Evolutionary conservation across 2,329 filamentous ascomycete species (phyloP), one percentile per base, ranked within the genome.

Genomic region (Aaosphaeria arxii): DNA sequence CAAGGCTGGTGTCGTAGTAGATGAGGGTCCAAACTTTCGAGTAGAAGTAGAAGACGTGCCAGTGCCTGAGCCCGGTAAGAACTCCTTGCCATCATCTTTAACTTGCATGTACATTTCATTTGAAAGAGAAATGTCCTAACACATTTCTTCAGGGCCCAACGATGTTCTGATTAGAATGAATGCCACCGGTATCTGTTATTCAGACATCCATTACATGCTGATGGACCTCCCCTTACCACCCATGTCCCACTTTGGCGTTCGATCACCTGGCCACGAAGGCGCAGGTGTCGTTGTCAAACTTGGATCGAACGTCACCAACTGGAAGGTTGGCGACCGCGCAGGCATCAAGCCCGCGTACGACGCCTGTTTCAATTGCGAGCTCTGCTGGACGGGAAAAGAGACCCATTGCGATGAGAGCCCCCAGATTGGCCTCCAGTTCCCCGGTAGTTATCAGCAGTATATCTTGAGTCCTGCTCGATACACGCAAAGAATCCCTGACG

Each of bases 161-260:
- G 78, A 82, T 46, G 60, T 82, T 13, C 70, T 82, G 7, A 67
- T 82, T 54, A 74, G 71, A 35, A 67, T 82, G 40, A 82, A 80
- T 46, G 71, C 71, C 36, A 82, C 79, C 1, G 79, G 79, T 0
- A 68, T 82, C 30, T 82, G 79, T 63, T 74, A 75, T 49, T 74
- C 71, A 33, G 79, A 82, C 55, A 68, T 83, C 17, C 79, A 82
- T 57, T 77, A 76, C 61, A 80, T 81, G 76, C 59, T 77, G 40
- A 72, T 73, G 43, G 79, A 82, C 56, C 71, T 77, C 55, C 73
- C 70, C 1, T 50, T 62, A n/a, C 61, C 59, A 0, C 30, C 46
- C 5, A 66, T 66, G 61, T 64, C 61, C 4, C 44, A 54, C 0
- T 73, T 74, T 42, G 68, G 70, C 7, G 69, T 72, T 1, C 67